These are phyloP conservation scores for Madurella mycetomatis DNA, from an alignment of 2,329 filamentous ascomycete species.

Conservation along the genomic window DNA sequence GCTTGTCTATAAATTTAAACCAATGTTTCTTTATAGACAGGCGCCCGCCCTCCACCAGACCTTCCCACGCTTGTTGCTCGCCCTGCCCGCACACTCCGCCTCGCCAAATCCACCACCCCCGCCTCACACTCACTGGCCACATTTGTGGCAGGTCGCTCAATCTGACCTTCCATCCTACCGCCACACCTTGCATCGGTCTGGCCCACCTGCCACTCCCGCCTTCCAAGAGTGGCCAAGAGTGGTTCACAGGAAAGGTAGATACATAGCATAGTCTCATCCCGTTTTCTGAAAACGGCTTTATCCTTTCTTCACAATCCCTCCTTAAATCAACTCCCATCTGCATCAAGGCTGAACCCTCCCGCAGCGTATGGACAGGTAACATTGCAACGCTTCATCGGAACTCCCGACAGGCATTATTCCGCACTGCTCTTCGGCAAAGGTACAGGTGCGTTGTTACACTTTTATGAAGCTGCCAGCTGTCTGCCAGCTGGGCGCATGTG, in stretches of 20 bases:
- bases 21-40: constrained; percentile 29
- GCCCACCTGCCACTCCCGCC: neutral
- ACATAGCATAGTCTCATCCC: neutral
- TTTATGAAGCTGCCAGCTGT: neutral
- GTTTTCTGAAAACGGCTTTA: neutral
- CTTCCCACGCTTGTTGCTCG: constrained; percentile 22
- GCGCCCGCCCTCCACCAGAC: constrained; percentile 26
- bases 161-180: neutral
- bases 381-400: neutral
- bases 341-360: neutral
- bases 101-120: constrained; percentile 12
- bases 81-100: constrained; percentile 20
- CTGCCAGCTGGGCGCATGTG: neutral
- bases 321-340: neutral
- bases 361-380: neutral
- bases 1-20: constrained; percentile 30
- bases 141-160: constrained; percentile 5
- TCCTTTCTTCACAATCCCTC: neutral
- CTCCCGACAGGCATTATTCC: neutral
- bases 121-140: constrained; percentile 15
- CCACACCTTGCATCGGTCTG: constrained; percentile 1
- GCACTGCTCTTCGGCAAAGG: neutral
- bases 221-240: neutral
- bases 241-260: neutral
- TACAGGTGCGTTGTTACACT: neutral